Percentiles rank a stretch among this genome's conserved stretches.
These are phyloP conservation scores for Magnusiomyces fungicola DNA, from an alignment of 1,139 yeast genomes.

Conservation along the genomic window DNA sequence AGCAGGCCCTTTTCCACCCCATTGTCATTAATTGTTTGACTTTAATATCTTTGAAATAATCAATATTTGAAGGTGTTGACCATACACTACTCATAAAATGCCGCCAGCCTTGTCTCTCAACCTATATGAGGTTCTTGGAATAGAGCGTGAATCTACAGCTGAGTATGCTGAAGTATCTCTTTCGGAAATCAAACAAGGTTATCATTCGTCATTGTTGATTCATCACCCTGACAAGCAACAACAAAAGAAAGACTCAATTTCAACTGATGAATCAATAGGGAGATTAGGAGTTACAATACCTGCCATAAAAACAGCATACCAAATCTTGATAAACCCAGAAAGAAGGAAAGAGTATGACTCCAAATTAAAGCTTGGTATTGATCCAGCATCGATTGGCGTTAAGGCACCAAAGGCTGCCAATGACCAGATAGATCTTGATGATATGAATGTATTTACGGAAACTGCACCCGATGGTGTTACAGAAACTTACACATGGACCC, in stretches of 20 bases:
- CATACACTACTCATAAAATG: too few species aligned
- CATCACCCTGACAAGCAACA: conserved; percentile 71
- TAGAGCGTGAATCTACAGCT: conserved; percentile 21
- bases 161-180: conserved; percentile 30
- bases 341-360: conserved; percentile 44
- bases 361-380: conserved; percentile 31
- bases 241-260: conserved; percentile 24
- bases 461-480: conserved; percentile 22
- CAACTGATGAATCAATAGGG: neutral
- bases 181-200: conserved; percentile 51
- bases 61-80: too few species aligned
- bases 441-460: conserved; percentile 29
- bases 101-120: conserved; percentile 4
- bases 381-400: conserved; percentile 34
- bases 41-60: too few species aligned
- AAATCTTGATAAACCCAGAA: conserved; percentile 38
- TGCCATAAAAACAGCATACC: conserved; percentile 54
- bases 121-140: conserved; percentile 49
- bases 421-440: conserved; percentile 46
- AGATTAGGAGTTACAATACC: conserved; percentile 7
- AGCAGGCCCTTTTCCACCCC: too few species aligned
- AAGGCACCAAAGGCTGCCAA: conserved; percentile 36
- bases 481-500: conserved; percentile 37
- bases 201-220: conserved; percentile 47
- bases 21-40: too few species aligned